A percentile compares a stretch with the other conserved stretches of the same genome.
Evolutionary conservation across 768 basidiomycete genomes (phyloP).

Genomic region (Leccinum aurantiacum): DNA sequence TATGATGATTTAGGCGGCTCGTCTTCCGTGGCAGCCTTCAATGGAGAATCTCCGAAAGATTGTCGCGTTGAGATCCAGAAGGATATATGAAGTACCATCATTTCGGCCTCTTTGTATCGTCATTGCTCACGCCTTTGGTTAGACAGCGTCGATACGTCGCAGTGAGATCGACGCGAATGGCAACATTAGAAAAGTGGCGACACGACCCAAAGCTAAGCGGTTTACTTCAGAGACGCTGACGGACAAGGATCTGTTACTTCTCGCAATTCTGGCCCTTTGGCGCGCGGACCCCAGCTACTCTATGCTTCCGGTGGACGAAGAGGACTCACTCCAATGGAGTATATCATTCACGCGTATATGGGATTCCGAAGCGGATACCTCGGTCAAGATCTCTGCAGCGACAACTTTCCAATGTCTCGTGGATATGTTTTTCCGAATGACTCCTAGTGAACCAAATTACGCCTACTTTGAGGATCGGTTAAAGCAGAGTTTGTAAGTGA

Average conservation of each 20-base stretch:
- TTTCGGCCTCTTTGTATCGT: slow-evolving; percentile 6
- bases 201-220: slow-evolving; percentile 62
- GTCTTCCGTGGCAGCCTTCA: slow-evolving; percentile 56
- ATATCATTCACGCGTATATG: slow-evolving; percentile 52
- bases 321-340: slow-evolving; percentile 48
- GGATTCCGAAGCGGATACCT: slow-evolving; percentile 61
- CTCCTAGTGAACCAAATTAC: slow-evolving; percentile 39
- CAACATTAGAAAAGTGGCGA: slow-evolving; percentile 49
- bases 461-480: slow-evolving; percentile 44
- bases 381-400: slow-evolving; percentile 62
- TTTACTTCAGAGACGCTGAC: slow-evolving; percentile 56
- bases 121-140: slow-evolving; percentile 13
- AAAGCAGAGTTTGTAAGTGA: slow-evolving; percentile 45
- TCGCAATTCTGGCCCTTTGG: slow-evolving; percentile 72
- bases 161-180: slow-evolving; percentile 63
- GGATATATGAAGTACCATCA: slow-evolving; percentile 53
- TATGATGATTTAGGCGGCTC: slow-evolving; percentile 41
- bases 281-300: slow-evolving; percentile 56
- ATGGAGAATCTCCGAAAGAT: slow-evolving; percentile 47
- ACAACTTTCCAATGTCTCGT: slow-evolving; percentile 47
- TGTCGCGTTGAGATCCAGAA: slow-evolving; percentile 49
- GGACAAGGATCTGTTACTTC: slow-evolving; percentile 68
- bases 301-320: slow-evolving; percentile 42
- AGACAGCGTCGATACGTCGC: slow-evolving; percentile 54
- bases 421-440: slow-evolving; percentile 44